Conservation (phyloP, 2,329 filamentous ascomycete species). For the Teratosphaeria gauchensis region DNA sequence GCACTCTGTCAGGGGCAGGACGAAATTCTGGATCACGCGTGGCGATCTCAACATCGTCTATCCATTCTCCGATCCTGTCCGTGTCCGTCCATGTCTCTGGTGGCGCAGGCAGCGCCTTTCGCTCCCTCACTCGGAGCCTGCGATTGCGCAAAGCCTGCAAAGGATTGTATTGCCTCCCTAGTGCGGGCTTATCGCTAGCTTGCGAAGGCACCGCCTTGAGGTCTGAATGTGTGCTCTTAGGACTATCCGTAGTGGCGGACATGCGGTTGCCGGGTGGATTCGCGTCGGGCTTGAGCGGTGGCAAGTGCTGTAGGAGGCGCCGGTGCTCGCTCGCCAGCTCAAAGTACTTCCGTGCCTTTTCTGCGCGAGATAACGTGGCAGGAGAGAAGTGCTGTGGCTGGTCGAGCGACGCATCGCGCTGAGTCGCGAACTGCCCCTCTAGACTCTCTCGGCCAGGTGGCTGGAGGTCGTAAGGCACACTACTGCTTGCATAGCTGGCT, state of each 20-base stretch:
- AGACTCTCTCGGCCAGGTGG: constrained; percentile 2
- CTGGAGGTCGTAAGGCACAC: background rate
- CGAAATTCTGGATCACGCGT: constrained; percentile 31
- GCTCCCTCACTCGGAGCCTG: constrained; percentile 70
- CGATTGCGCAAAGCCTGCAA: constrained; percentile 87
- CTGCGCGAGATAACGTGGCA: constrained; percentile 70
- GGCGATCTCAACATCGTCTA: constrained; percentile 55
- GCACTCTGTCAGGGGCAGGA: constrained; percentile 22
- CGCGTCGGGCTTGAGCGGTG: constrained; percentile 53
- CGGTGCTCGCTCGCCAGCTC: constrained; percentile 81
- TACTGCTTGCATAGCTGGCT: background rate
- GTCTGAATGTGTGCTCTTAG: constrained; percentile 32
- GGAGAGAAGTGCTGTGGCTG: constrained; percentile 62
- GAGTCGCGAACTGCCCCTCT: background rate
- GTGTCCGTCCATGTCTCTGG: constrained; percentile 69
- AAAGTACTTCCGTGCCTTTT: constrained; percentile 75
- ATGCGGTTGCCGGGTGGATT: constrained; percentile 33
- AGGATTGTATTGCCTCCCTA: constrained; percentile 76
- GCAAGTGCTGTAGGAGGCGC: constrained; percentile 66
- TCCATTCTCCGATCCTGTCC: constrained; percentile 62
- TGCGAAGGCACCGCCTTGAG: constrained; percentile 29
- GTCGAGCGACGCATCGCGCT: background rate
- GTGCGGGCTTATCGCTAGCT: constrained; percentile 26
- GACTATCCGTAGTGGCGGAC: constrained; percentile 29
- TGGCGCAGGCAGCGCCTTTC: constrained; percentile 63